Evolutionary conservation across 441 rosid species (phyloP).

Genomic region (Gossypium aridum): DNA sequence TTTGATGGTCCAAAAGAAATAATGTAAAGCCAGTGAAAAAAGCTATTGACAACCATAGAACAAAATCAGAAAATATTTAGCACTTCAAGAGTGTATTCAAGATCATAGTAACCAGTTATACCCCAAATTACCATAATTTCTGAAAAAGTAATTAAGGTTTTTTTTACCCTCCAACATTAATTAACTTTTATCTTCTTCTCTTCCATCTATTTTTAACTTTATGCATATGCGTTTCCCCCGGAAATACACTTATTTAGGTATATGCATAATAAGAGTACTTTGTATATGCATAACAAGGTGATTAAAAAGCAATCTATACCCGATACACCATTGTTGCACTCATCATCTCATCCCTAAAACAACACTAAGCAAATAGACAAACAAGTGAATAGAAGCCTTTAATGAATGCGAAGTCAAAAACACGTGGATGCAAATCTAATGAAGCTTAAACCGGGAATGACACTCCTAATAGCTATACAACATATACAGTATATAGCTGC

Average conservation of each 20-base stretch:
- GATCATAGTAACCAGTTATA: not conserved
- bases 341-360: not conserved
- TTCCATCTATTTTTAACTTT: not conserved
- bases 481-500: not conserved
- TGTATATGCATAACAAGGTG: not conserved
- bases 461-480: not conserved
- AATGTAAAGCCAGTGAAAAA: not conserved
- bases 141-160: not conserved
- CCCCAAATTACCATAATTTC: not conserved
- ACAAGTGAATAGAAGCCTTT: not conserved
- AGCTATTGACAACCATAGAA: not conserved
- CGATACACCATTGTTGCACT: not conserved
- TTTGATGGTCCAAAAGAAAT: constrained; percentile 12
- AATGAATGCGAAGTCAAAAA: not conserved
- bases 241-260: not conserved
- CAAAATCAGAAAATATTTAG: not conserved
- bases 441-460: not conserved
- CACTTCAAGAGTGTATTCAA: not conserved
- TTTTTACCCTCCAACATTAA: not conserved
- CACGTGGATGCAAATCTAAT: not conserved
- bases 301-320: not conserved
- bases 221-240: not conserved
- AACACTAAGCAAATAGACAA: not conserved
- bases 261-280: not conserved
- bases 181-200: not conserved